Conservation (phyloP, 2,329 filamentous ascomycete species). For the Colletotrichum lentis region DNA sequence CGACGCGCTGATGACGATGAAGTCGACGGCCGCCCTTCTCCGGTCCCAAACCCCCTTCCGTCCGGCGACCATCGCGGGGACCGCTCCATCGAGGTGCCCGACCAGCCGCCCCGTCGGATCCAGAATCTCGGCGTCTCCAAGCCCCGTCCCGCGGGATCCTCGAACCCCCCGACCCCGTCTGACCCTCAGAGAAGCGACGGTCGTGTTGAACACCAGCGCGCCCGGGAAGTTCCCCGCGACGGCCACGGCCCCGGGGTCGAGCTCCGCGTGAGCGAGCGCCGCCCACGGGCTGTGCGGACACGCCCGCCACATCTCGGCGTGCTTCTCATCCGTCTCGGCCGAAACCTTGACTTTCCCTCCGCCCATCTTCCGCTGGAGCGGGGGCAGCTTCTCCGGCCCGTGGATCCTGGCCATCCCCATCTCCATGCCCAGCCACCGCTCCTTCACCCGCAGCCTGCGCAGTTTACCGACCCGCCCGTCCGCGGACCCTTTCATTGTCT, state of each 20-base stretch:
- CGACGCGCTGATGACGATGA: constrained; percentile 12
- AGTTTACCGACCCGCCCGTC: neutral
- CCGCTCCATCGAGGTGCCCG: constrained; percentile 18
- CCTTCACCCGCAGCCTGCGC: neutral
- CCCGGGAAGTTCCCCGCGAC: constrained; percentile 1
- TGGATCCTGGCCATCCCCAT: neutral
- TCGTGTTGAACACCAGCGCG: constrained; percentile 21
- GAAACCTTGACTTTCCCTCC: constrained; percentile 8
- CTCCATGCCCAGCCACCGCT: constrained; percentile 15
- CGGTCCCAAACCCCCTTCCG: constrained; percentile 10
- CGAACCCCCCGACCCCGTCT: neutral
- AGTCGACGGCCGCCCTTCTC: constrained; percentile 9
- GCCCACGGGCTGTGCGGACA: constrained; percentile 27
- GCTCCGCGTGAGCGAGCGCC: constrained; percentile 9
- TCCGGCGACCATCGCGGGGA: constrained; percentile 2
- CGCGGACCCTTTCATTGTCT: neutral
- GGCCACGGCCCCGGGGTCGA: neutral
- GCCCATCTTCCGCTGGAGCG: constrained; percentile 13
- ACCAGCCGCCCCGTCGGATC: constrained; percentile 20
- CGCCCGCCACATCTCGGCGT: constrained; percentile 16
- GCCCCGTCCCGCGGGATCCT: neutral
- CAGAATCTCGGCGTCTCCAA: constrained; percentile 14
- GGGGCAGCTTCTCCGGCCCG: constrained; percentile 12
- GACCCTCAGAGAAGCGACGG: constrained; percentile 13
- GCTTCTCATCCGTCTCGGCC: constrained; percentile 1